A percentile compares a stretch with the other conserved stretches of the same genome.
Evolutionary conservation across 257 asterid genomes (phyloP).

Genomic region (Striga asiatica): DNA sequence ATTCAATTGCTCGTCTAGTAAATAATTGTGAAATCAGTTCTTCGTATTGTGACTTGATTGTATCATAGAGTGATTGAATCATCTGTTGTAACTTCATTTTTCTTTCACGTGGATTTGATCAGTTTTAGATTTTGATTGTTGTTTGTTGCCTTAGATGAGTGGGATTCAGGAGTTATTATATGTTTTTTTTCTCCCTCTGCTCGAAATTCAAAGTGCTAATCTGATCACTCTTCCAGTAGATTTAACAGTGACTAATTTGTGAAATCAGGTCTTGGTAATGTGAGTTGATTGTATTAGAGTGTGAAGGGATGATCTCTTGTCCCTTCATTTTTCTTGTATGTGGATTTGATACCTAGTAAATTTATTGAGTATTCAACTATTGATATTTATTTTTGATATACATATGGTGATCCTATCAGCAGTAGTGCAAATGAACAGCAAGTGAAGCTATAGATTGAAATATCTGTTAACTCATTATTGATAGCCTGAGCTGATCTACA

Average conservation of each 20-base stretch:
- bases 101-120: no score
- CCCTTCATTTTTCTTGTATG: background rate
- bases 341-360: background rate
- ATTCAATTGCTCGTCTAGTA: no score
- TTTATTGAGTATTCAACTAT: background rate
- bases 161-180: conserved; percentile 3
- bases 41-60: no score
- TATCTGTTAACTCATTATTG: background rate
- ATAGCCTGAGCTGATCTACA: background rate
- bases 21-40: no score
- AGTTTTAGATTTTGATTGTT: no score
- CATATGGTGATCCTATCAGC: no score
- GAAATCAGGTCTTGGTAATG: background rate
- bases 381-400: background rate
- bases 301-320: no score
- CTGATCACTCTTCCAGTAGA: no score
- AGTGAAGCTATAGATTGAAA: conserved; percentile 1
- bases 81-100: no score
- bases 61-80: no score
- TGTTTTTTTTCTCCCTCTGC: background rate
- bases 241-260: background rate
- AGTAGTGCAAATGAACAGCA: no score
- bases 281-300: no score
- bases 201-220: conserved; percentile 4
- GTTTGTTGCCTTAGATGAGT: conserved; percentile 2